Conservation (phyloP, 176 grass and related monocot species). For the Ampelocalamus luodianensis region DNA sequence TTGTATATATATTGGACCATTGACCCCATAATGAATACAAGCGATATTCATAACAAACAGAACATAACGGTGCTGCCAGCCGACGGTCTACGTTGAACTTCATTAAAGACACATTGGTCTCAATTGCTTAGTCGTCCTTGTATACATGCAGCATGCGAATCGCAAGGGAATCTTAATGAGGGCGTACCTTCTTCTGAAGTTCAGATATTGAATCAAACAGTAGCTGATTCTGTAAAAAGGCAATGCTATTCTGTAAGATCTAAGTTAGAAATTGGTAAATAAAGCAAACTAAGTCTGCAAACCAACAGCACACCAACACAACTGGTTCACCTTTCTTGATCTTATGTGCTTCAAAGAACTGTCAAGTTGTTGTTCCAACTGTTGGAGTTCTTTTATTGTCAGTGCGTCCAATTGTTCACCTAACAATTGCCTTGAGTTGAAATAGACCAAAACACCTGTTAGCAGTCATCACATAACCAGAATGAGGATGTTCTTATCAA, state of each 20-base stretch:
- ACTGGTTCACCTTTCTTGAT: constrained; percentile 77
- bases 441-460: constrained; percentile 6
- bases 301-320: no score
- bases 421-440: constrained; percentile 69
- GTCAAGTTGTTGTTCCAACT: constrained; percentile 87
- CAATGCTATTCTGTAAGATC: constrained; percentile 24
- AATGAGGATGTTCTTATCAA: constrained; percentile 17
- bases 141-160: not conserved
- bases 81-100: not conserved
- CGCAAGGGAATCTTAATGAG: not conserved
- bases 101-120: not conserved
- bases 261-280: constrained; percentile 5
- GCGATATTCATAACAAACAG: constrained; percentile 3
- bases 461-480: constrained; percentile 8
- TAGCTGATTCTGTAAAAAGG: constrained; percentile 64
- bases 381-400: constrained; percentile 71
- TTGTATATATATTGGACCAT: no score
- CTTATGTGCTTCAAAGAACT: constrained; percentile 79
- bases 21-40: no score
- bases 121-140: not conserved
- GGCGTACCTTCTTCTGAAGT: constrained; percentile 78
- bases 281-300: constrained; percentile 4
- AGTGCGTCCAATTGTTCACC: constrained; percentile 79
- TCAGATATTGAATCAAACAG: constrained; percentile 67
- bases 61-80: not conserved